Conservation (phyloP, 352 stramenopile genomes). For the Globisporangium uncinulatum region DNA sequence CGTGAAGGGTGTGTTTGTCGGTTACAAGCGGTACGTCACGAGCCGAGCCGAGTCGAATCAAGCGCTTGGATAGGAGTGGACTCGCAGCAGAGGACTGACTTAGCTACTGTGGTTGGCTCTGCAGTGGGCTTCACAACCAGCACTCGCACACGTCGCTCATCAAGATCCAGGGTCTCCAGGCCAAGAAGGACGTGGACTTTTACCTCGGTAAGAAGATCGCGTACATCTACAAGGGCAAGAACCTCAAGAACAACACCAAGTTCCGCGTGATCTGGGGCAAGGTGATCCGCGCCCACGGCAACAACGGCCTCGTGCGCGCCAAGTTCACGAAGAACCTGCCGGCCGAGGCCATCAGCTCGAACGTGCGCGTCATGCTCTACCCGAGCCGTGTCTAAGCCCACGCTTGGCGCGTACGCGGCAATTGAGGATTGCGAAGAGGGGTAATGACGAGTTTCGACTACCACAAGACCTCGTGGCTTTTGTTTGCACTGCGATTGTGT, state of each 20-base stretch:
- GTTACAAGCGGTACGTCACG: slow-evolving; percentile 92
- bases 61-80: neutral
- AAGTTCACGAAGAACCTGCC: slow-evolving; percentile 99
- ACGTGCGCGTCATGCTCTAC: slow-evolving; percentile 99
- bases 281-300: slow-evolving; percentile 96
- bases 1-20: slow-evolving; percentile 98
- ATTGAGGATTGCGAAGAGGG: slow-evolving; percentile 38
- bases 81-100: neutral
- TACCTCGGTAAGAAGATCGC: slow-evolving; percentile 99
- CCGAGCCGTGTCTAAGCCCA: slow-evolving; percentile 94
- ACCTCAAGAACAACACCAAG: slow-evolving; percentile 94
- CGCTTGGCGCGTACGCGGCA: slow-evolving; percentile 20
- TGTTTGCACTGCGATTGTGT: neutral
- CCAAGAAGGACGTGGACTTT: slow-evolving; percentile 98
- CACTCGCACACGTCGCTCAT: slow-evolving; percentile 98
- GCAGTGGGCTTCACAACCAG: slow-evolving; percentile 93
- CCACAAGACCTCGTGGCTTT: neutral
- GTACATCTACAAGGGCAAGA: slow-evolving; percentile 99
- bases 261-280: slow-evolving; percentile 99
- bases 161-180: slow-evolving; percentile 98
- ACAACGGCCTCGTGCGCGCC: slow-evolving; percentile 97
- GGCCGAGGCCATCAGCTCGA: slow-evolving; percentile 94
- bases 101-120: neutral
- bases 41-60: neutral
- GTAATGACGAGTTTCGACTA: slow-evolving; percentile 25